Evolutionary conservation across 2,329 filamentous ascomycete species (phyloP).

Genomic region (Aphanocladium album): DNA sequence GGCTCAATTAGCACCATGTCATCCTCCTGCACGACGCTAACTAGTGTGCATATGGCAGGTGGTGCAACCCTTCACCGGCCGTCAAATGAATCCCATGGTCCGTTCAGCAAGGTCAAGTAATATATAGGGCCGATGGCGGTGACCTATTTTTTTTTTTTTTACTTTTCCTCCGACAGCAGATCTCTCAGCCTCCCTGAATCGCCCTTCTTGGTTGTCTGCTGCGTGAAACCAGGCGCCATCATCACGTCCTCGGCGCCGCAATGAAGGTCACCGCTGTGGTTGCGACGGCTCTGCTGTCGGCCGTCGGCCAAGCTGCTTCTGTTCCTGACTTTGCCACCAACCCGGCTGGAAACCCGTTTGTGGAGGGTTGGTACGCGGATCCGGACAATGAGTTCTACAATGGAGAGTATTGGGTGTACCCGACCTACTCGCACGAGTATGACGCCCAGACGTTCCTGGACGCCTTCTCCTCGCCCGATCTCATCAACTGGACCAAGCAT

Average conservation of each 20-base stretch:
- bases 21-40: conserved; percentile 7
- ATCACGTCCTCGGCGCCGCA: not conserved
- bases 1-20: not conserved
- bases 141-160: too few relatives aligned
- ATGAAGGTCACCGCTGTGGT: not conserved
- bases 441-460: conserved; percentile 45
- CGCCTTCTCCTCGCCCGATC: conserved; percentile 44
- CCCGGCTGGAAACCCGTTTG: conserved; percentile 42
- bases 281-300: not conserved
- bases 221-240: not conserved
- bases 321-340: conserved; percentile 33
- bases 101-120: not conserved
- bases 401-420: conserved; percentile 42
- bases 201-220: not conserved
- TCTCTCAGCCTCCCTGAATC: not conserved
- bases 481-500: conserved; percentile 45
- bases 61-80: not conserved
- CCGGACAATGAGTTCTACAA: conserved; percentile 44
- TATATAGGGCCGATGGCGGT: not conserved
- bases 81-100: not conserved
- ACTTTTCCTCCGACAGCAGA: not conserved
- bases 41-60: conserved; percentile 10
- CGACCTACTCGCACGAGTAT: conserved; percentile 40
- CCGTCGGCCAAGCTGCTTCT: not conserved
- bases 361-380: conserved; percentile 47